A percentile compares a stretch with the other conserved stretches of the same genome.
Conservation (phyloP, 2,329 filamentous ascomycete species). For the Ilyonectria robusta region DNA sequence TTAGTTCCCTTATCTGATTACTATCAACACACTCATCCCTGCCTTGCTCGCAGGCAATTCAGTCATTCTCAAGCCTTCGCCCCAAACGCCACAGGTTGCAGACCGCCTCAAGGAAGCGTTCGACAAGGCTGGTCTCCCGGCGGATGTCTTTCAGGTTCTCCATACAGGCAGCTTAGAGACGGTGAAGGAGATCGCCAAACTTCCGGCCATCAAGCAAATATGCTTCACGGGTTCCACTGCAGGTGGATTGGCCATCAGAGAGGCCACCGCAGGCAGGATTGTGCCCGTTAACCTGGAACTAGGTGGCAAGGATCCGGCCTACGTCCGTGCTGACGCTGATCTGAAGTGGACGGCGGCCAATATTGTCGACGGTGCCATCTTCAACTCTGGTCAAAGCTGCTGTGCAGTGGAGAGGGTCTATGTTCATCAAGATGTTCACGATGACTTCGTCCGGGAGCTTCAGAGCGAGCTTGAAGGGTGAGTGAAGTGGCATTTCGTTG, state of each 20-base stretch:
- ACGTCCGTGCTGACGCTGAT: conserved; percentile 88
- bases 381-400: conserved; percentile 98
- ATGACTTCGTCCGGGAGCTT: conserved; percentile 83
- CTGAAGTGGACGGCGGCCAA: conserved; percentile 92
- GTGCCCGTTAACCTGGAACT: conserved; percentile 91
- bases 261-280: conserved; percentile 85
- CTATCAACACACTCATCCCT: conserved; percentile 92
- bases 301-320: conserved; percentile 94
- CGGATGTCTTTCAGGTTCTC: conserved; percentile 91
- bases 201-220: conserved; percentile 82
- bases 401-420: conserved; percentile 94
- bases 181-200: conserved; percentile 49
- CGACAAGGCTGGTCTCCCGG: conserved; percentile 82
- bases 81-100: conserved; percentile 92
- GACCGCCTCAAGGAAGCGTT: conserved; percentile 87
- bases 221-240: conserved; percentile 96
- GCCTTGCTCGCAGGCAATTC: conserved; percentile 90
- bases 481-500: not conserved
- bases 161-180: conserved; percentile 74
- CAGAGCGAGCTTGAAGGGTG: conserved; percentile 80
- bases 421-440: conserved; percentile 86
- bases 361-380: conserved; percentile 93
- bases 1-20: conserved; percentile 93
- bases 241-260: conserved; percentile 89
- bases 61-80: conserved; percentile 93